phyloP scores from a whole-genome alignment of 805 yeast species.

The Maudiozyma turicensis region DNA sequence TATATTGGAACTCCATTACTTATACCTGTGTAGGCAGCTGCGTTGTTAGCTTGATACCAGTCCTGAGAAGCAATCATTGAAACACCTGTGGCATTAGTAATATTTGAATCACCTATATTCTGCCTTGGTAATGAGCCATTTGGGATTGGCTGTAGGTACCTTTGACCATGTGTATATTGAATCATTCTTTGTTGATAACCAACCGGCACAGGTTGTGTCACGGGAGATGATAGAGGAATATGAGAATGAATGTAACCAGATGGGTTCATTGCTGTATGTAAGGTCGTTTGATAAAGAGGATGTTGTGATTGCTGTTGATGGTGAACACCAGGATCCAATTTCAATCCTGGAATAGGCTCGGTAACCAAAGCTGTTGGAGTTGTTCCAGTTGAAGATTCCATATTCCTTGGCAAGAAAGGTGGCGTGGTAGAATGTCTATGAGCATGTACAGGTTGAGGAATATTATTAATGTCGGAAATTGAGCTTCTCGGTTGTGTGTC shows the following conservation, averaged over 20 bases:
- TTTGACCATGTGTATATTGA: background rate
- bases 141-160: background rate
- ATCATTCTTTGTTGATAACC: background rate
- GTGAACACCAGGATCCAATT: background rate
- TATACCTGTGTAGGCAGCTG: background rate
- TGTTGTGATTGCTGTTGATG: background rate
- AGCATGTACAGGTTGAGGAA: background rate
- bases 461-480: background rate
- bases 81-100: background rate
- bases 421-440: background rate
- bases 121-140: background rate
- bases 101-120: background rate
- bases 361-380: background rate
- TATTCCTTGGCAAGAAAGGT: background rate
- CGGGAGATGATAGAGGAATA: background rate
- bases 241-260: background rate
- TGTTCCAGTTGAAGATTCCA: background rate
- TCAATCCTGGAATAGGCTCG: background rate
- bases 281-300: background rate
- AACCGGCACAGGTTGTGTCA: background rate
- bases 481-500: background rate
- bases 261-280: background rate
- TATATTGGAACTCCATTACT: background rate
- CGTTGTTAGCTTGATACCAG: background rate
- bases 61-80: background rate